A percentile compares a stretch with the other conserved stretches of the same genome.
Evolutionary conservation across 371 early-diverging fungal genomes (phyloP).

Genomic region (Syncephalastrum monosporum): DNA sequence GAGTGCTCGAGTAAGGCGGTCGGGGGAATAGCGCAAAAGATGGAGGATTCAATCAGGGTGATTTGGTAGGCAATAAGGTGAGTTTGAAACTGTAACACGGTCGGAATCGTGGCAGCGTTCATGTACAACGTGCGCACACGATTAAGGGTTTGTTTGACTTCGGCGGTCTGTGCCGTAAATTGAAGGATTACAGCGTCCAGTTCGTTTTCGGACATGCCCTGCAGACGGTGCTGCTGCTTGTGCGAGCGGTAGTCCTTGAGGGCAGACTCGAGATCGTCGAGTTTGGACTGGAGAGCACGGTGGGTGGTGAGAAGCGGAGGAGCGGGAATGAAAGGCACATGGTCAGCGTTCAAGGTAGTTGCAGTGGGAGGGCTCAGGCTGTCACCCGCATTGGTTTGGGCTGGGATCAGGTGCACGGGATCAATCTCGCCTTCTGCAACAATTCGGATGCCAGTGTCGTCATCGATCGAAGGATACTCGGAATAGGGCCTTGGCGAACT

Average conservation of each 20-base stretch:
- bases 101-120: constrained; percentile 59
- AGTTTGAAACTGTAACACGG: constrained; percentile 65
- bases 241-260: constrained; percentile 23
- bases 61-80: constrained; percentile 73
- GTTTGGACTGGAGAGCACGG: constrained; percentile 38
- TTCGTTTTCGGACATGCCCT: constrained; percentile 18
- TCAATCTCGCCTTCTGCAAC: constrained; percentile 37
- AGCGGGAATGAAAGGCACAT: constrained; percentile 55
- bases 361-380: constrained; percentile 32
- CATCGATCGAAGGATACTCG: constrained; percentile 6
- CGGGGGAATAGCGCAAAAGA: constrained; percentile 70
- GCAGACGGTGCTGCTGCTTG: constrained; percentile 22
- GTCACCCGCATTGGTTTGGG: constrained; percentile 50
- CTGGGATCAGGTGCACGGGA: constrained; percentile 46
- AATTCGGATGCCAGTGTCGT: not conserved
- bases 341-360: constrained; percentile 27
- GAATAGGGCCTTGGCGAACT: constrained; percentile 7
- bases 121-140: constrained; percentile 57
- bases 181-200: constrained; percentile 48
- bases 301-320: constrained; percentile 57
- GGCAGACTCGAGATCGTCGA: constrained; percentile 39
- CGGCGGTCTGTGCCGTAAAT: constrained; percentile 42
- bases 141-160: constrained; percentile 51
- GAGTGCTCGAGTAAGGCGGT: constrained; percentile 66
- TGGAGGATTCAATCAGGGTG: constrained; percentile 69